Evolutionary conservation across 306 rosid genomes (phyloP), one percentile per base, ranked within the genome.

Genomic region (Psophocarpus tetragonolobus): DNA sequence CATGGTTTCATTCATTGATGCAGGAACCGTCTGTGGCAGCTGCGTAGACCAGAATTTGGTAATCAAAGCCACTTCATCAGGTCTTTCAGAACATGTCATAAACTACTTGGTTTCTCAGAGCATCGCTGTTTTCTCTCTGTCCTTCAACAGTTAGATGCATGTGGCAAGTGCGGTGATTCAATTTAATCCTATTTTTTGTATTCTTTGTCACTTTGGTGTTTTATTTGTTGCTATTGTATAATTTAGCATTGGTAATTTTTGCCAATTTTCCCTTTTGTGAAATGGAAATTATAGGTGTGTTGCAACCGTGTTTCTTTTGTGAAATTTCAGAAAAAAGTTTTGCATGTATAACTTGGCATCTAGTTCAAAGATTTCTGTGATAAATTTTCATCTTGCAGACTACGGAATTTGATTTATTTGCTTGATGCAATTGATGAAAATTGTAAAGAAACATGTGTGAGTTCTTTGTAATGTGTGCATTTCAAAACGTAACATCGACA

Each of bases 21-120:
- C 96, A 94, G 98, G 98, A 92, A 77, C 71, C 91, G 3, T 81
- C 97, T 27, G 87, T 92, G 70, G 93, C 87, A 61, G 93, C 87
- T 60, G 98, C 83, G 50, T 95, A 86, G 86, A 73, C 83, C 71
- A 29, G 32, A 73, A 68, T 80, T 70, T 4, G 62, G 27, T 42
- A 32, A 68, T 73, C 74, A 63, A 63, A 23, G 27, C 69, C 73
- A 63, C 41, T 57, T 80, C 67, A 6, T 36, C 76, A 48, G 67
- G 50, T 54, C 39, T 66, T 71, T 42, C 60, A 57, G 39, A 73
- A 27, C 76, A 21, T 78, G 84, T 60, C 64, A 36, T 0, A 71
- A 58, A 27, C 63, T 21, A 30, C 12, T 17, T 67, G 71, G 71
- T 56, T 38, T 64, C 73, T 21, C 41, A 15, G 64, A 81, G 73